Conservation (phyloP, 192 early-diverging fungal genomes). For the Umbelopsis sp. region DNA sequence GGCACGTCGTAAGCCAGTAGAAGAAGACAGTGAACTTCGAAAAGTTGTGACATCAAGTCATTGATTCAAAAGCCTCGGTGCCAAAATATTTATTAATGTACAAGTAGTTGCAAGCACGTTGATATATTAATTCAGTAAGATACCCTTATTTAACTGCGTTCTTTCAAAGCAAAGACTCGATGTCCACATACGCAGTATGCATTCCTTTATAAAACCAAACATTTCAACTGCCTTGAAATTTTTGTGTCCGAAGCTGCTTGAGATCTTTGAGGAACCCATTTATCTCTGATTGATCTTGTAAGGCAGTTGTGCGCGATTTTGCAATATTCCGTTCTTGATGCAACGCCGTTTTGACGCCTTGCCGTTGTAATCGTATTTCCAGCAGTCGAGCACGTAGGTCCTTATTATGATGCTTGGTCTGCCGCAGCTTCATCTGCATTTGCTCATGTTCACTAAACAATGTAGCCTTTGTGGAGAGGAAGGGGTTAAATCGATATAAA, state of each 20-base stretch:
- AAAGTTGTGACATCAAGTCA: not conserved
- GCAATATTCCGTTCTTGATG: not conserved
- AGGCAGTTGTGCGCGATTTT: not conserved
- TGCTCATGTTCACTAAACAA: constrained; percentile 13
- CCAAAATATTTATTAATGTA: constrained; percentile 3
- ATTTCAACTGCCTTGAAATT: not conserved
- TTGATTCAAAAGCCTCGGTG: not conserved
- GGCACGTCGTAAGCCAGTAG: not conserved
- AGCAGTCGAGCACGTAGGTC: constrained; percentile 4
- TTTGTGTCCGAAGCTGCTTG: not conserved
- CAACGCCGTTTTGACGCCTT: not conserved
- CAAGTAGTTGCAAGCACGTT: not conserved
- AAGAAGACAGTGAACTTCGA: not conserved
- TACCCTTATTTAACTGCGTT: not conserved
- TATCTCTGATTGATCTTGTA: not conserved
- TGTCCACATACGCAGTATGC: not conserved
- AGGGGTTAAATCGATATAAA: not conserved
- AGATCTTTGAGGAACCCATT: not conserved
- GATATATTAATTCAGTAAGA: constrained; percentile 8
- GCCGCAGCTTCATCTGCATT: constrained; percentile 2
- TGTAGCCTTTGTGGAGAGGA: not conserved
- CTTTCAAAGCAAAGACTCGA: not conserved
- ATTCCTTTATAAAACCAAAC: not conserved
- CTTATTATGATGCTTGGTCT: constrained; percentile 13
- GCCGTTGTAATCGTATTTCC: constrained; percentile 2